Evolutionary conservation across 495 filamentous ascomycete species (phyloP), one percentile per base, ranked within the genome.

Genomic region (Penicillium subrubescens): DNA sequence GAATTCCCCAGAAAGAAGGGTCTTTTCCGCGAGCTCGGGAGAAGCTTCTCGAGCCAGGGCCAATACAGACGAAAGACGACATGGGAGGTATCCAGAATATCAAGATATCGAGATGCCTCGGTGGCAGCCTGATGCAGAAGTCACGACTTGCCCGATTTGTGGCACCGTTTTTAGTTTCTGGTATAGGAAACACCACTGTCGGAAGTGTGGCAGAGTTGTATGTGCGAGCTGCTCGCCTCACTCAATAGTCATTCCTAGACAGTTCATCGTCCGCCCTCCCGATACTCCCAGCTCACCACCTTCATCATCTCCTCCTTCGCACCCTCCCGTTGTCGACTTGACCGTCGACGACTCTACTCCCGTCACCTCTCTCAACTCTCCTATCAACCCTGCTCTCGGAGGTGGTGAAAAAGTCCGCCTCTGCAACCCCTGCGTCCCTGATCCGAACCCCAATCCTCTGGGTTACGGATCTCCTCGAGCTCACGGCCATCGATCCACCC

Each of bases 161-260:
- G 74, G 75, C 33, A 87, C 81, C 4, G 81, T 83, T 19, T 97
- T 97, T 69, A 90, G 84, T 69, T 92, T 97, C 68, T 97, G 91
- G 83, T 87, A 92, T 73, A 84, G 94, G 58, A 95, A 94, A 71
- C 94, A 97, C 74, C 94, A 97, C 72, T 97, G 94, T 77, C 93
- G 94, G 57, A 97, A 97, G 81, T 99, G 95, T 75, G 95, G 95
- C 8, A 85, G 94, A 33, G 96, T 99, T 1, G 96, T 99, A 15
- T 99, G 95, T 74, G 86, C 89, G 58, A 78, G 85, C 19, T 99
- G 95, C 77, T 98, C 96, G 5, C 95, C 96, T 5, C 94, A 98
- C 75, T 87, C 92, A 44, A 98, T 99, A 71, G 96, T 90, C 1
- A 97, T 99, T 60, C 96, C 95, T 1, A 84, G 92, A 58, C 92